Conservation (phyloP, 208 protist genomes). For the Strigomonas culicis region DNA sequence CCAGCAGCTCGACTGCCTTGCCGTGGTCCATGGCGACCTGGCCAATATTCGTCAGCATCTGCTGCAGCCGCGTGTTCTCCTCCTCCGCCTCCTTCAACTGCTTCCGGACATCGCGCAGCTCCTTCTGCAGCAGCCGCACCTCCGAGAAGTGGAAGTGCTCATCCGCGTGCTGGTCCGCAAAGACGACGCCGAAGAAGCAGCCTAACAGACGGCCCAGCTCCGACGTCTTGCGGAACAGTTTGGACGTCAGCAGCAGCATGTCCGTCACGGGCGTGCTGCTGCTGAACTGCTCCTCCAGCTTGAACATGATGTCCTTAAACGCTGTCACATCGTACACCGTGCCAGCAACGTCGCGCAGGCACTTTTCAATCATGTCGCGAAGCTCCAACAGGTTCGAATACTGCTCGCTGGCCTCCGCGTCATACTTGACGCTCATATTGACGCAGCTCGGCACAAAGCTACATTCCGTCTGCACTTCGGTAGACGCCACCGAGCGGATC, state of each 20-base stretch:
- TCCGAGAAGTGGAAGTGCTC: constrained; percentile 90
- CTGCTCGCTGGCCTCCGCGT: constrained; percentile 70
- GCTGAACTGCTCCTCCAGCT: constrained; percentile 69
- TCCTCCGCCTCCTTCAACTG: constrained; percentile 57
- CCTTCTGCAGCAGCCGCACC: constrained; percentile 73
- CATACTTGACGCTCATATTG: constrained; percentile 45
- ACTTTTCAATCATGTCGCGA: constrained; percentile 62
- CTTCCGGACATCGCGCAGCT: constrained; percentile 55
- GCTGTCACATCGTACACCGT: constrained; percentile 82
- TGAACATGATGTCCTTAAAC: constrained; percentile 90
- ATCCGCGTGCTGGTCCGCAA: constrained; percentile 79
- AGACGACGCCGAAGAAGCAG: constrained; percentile 86
- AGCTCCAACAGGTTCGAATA: constrained; percentile 60
- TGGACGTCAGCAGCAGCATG: constrained; percentile 83
- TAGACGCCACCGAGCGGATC: constrained; percentile 20
- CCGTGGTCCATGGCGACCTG: constrained; percentile 75
- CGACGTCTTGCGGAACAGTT: constrained; percentile 76
- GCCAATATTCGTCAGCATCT: constrained; percentile 75
- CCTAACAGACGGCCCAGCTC: constrained; percentile 77
- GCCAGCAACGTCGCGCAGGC: constrained; percentile 66
- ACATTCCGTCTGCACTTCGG: constrained; percentile 78
- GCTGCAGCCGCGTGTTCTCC: constrained; percentile 54
- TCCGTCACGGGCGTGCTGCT: constrained; percentile 77
- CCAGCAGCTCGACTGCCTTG: constrained; percentile 75
- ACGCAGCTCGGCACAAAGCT: constrained; percentile 59